These are phyloP conservation scores for Pichia sp. DNA, from an alignment of 1,139 yeast species.

Conservation along the genomic window DNA sequence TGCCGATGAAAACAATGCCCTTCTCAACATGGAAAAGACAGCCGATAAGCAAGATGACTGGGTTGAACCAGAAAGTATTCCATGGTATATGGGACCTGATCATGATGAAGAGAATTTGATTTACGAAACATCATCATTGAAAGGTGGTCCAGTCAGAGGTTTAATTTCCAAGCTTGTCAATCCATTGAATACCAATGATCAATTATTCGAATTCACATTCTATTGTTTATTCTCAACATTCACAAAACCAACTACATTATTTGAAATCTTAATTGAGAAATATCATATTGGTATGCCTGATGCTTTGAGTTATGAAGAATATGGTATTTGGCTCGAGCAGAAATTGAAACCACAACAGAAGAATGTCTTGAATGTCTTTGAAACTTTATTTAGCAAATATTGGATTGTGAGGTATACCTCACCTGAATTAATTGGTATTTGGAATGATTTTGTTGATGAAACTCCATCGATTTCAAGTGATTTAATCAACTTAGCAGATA, in stretches of 20 bases:
- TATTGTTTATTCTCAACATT: conserved; percentile 77
- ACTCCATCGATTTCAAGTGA: conserved; percentile 13
- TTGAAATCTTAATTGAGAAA: conserved; percentile 59
- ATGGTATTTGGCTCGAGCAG: conserved; percentile 73
- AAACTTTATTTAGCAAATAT: conserved; percentile 66
- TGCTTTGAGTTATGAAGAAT: conserved; percentile 82
- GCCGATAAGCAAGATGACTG: conserved; percentile 7
- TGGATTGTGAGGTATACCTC: conserved; percentile 49
- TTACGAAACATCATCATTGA: conserved; percentile 72
- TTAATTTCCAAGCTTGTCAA: conserved; percentile 81
- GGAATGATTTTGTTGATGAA: conserved; percentile 55
- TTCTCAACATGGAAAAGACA: conserved; percentile 18
- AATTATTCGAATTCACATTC: conserved; percentile 68
- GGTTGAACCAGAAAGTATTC: conserved; percentile 36
- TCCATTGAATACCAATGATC: conserved; percentile 62
- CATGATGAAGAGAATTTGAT: conserved; percentile 74
- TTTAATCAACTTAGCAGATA: conserved; percentile 21
- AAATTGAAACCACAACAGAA: conserved; percentile 67
- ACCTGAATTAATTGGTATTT: conserved; percentile 43
- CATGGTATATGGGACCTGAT: conserved; percentile 75
- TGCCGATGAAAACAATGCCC: too few species aligned
- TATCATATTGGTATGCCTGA: conserved; percentile 84
- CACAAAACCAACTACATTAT: conserved; percentile 64
- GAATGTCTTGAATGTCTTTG: conserved; percentile 70
- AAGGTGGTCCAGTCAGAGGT: conserved; percentile 86